A percentile compares a stretch with the other conserved stretches of the same genome.
phyloP scores from a whole-genome alignment of 1,284 basidiomycete genomes.

The Boletellus sp. region DNA sequence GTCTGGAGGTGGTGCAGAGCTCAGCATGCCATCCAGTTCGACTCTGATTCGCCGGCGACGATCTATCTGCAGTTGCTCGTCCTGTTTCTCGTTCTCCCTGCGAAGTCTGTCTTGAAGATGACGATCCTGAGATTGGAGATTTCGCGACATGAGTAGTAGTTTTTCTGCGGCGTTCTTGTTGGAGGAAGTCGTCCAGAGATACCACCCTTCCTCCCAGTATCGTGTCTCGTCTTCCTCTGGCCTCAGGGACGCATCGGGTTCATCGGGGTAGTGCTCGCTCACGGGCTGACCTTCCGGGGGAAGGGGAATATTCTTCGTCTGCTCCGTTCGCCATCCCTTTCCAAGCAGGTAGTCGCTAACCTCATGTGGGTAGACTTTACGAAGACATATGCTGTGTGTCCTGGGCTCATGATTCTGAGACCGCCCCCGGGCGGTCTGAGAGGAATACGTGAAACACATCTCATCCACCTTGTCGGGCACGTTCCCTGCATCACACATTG shows the following conservation, averaged over 20 bases:
- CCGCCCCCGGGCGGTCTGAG: constrained; percentile 61
- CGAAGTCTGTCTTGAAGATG: constrained; percentile 22
- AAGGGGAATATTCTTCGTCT: constrained; percentile 44
- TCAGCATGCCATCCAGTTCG: constrained; percentile 28
- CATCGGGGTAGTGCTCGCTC: constrained; percentile 22
- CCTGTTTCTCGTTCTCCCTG: constrained; percentile 14
- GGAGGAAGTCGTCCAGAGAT: constrained; percentile 63
- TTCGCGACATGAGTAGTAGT: constrained; percentile 54
- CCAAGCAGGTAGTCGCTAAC: constrained; percentile 52
- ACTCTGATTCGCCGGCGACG: constrained; percentile 25
- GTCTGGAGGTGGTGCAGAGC: constrained; percentile 20
- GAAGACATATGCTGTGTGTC: constrained; percentile 67
- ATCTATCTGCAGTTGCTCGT: constrained; percentile 22
- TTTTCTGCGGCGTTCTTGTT: constrained; percentile 53
- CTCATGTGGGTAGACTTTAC: constrained; percentile 70
- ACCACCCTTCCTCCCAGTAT: constrained; percentile 73
- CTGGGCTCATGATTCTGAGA: constrained; percentile 51
- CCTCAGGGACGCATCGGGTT: constrained; percentile 33
- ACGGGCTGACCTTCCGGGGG: constrained; percentile 59
- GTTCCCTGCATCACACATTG: constrained; percentile 38
- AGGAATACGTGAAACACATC: constrained; percentile 71
- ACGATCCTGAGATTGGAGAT: constrained; percentile 48
- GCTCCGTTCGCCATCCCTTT: constrained; percentile 21
- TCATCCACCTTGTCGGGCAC: constrained; percentile 62
- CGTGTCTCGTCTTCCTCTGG: constrained; percentile 37